A percentile compares a stretch with the other conserved stretches of the same genome.
phyloP scores from a whole-genome alignment of 305 asterid species.

The Rubia occidens region DNA sequence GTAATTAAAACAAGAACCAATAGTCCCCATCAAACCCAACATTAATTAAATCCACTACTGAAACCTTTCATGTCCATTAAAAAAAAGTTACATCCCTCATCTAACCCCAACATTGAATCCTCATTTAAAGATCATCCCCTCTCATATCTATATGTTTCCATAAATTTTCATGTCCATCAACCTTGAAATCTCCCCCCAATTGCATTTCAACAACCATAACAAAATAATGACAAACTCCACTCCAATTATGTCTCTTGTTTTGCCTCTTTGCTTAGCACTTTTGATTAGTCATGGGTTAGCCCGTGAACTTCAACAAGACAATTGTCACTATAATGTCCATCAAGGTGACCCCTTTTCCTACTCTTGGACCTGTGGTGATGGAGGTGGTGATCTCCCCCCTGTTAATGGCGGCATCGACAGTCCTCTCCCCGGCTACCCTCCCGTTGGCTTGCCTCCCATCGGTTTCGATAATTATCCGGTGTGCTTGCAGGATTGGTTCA shows the following conservation, averaged over 20 bases:
- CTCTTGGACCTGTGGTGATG: not conserved
- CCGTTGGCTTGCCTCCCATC: not conserved
- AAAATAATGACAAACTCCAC: not conserved
- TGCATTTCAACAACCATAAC: not conserved
- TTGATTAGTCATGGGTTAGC: not conserved
- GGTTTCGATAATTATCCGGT: not conserved
- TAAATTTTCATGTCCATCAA: not conserved
- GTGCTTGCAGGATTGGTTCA: not conserved
- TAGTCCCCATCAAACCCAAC: not conserved
- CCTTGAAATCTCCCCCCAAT: not conserved
- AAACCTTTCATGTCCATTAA: not conserved
- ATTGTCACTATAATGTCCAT: not conserved
- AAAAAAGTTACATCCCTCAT: not conserved
- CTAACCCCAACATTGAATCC: not conserved
- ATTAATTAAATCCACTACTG: not conserved
- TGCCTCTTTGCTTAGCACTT: not conserved
- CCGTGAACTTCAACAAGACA: not conserved
- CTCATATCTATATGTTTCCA: not conserved
- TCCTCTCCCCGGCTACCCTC: not conserved
- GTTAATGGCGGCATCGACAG: not conserved
- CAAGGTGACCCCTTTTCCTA: not conserved
- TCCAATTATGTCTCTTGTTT: not conserved
- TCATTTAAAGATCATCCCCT: not conserved
- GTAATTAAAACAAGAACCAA: not conserved
- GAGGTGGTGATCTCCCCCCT: not conserved